Evolutionary conservation across 2,329 filamentous ascomycete species (phyloP).

Genomic region (Colletotrichum chrysophilum): DNA sequence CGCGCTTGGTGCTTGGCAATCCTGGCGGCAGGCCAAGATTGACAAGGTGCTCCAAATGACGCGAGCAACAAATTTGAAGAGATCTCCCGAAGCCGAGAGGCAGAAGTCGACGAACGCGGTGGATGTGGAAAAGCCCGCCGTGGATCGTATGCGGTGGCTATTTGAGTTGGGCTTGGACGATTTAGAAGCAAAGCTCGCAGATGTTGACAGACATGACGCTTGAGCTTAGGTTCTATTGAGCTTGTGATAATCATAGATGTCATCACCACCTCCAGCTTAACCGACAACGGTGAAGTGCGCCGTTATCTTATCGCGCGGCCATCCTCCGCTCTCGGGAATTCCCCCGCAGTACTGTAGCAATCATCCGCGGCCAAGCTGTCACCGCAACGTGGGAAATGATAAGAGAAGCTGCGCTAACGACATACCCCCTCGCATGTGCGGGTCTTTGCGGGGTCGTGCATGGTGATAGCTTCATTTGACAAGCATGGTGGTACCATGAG

Average conservation of each 20-base stretch:
- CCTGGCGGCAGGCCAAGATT: background rate
- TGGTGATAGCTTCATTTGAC: background rate
- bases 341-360: background rate
- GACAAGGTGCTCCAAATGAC: background rate
- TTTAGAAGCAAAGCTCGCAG: background rate
- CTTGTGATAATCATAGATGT: background rate
- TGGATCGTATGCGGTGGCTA: background rate
- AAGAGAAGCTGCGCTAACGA: background rate
- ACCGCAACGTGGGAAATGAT: background rate
- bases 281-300: background rate
- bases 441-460: background rate
- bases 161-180: background rate
- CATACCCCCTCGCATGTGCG: background rate
- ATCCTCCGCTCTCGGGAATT: background rate
- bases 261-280: background rate
- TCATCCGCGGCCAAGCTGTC: background rate
- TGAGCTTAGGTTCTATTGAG: background rate
- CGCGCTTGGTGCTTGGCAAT: background rate
- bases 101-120: background rate
- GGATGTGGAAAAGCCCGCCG: background rate
- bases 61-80: background rate
- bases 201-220: rapidly evolving
- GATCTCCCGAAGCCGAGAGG: background rate
- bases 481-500: background rate
- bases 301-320: background rate